phyloP scores from a whole-genome alignment of 2,329 filamentous ascomycete genomes.

The Fusarium proliferatum region DNA sequence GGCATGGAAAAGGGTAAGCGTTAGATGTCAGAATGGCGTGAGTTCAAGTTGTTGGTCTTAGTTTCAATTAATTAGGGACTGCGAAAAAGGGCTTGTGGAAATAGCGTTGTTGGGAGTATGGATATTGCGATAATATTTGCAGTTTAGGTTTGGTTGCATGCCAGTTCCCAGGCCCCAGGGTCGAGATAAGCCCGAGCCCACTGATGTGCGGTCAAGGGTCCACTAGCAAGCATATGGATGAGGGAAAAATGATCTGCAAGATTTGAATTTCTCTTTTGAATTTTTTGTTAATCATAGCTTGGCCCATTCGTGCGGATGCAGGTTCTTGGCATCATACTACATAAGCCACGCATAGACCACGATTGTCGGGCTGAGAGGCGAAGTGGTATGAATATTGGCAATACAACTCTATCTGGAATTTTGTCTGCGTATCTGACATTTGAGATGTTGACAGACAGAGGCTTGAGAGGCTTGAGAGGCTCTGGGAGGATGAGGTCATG shows the following conservation, averaged over 20 bases:
- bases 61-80: not conserved
- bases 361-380: not conserved
- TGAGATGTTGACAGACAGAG: not conserved
- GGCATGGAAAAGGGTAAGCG: slow-evolving; percentile 1
- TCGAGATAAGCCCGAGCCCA: not conserved
- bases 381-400: slow-evolving; percentile 5
- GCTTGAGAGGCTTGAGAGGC: not conserved
- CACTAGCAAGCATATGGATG: not conserved
- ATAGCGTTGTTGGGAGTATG: not conserved
- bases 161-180: not conserved
- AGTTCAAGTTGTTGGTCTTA: not conserved
- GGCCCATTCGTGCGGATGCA: not conserved
- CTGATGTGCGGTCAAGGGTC: slow-evolving; percentile 18
- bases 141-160: not conserved
- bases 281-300: not conserved
- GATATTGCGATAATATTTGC: not conserved
- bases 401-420: not conserved
- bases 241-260: slow-evolving; percentile 3
- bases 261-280: not conserved
- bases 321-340: slow-evolving; percentile 15
- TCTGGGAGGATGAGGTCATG: slow-evolving; percentile 27
- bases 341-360: not conserved
- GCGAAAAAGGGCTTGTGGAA: not conserved
- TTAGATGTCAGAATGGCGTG: slow-evolving; percentile 2
- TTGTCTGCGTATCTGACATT: not conserved